phyloP scores from a whole-genome alignment of 2,329 filamentous ascomycete genomes.

The Fusarium sp. region DNA sequence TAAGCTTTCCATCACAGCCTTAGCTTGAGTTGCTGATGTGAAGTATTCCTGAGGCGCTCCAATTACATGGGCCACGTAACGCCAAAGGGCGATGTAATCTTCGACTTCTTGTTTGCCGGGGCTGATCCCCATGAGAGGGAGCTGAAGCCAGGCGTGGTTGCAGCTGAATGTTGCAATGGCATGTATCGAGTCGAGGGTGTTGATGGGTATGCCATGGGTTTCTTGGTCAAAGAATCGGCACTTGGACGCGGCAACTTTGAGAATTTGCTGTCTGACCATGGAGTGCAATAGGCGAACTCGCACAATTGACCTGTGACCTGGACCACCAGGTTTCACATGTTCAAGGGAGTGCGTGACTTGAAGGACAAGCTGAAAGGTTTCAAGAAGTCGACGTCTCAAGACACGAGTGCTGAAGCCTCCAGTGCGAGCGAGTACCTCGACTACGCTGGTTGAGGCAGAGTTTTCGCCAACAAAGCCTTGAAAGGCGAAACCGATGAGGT shows the following conservation, averaged over 20 bases:
- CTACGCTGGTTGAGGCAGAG: conserved; percentile 67
- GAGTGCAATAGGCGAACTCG: conserved; percentile 75
- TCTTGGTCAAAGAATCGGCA: conserved; percentile 69
- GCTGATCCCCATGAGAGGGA: conserved; percentile 74
- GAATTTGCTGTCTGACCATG: conserved; percentile 71
- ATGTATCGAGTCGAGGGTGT: conserved; percentile 72
- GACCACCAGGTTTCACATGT: conserved; percentile 71
- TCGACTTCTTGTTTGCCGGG: conserved; percentile 67
- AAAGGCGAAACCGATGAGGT: conserved; percentile 63
- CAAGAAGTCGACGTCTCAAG: conserved; percentile 68
- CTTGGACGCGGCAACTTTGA: conserved; percentile 64
- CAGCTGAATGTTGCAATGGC: conserved; percentile 74
- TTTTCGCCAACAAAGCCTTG: conserved; percentile 55
- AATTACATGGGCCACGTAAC: conserved; percentile 50
- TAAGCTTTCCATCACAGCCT: conserved; percentile 52
- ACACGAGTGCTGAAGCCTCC: conserved; percentile 74
- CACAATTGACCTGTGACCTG: conserved; percentile 70
- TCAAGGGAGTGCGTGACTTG: conserved; percentile 71
- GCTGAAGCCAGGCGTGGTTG: conserved; percentile 70
- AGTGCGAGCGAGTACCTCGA: conserved; percentile 74
- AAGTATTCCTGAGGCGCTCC: conserved; percentile 48
- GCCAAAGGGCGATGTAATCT: conserved; percentile 73
- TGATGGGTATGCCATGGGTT: conserved; percentile 72
- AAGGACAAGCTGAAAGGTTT: conserved; percentile 57
- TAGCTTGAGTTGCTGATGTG: conserved; percentile 40